Conservation (phyloP, 2,329 filamentous ascomycete genomes). For the Aspergillus brunneoviolaceus region DNA sequence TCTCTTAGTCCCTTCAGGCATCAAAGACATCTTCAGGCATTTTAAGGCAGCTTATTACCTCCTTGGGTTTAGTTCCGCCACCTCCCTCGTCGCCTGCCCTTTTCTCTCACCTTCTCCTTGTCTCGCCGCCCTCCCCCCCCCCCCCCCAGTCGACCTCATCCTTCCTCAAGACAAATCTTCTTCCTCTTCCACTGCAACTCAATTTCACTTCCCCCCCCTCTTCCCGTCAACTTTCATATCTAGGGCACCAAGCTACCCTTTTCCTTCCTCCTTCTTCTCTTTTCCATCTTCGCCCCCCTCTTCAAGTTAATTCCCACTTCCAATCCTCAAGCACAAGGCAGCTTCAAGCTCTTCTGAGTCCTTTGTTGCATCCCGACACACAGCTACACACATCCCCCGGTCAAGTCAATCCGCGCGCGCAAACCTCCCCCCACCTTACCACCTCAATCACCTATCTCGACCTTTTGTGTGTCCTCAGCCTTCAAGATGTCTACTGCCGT, state of each 20-base stretch:
- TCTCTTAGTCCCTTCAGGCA: slow-evolving; percentile 2
- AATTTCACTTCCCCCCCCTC: slow-evolving; percentile 9
- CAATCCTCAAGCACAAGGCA: slow-evolving; percentile 33
- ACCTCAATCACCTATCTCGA: slow-evolving; percentile 33
- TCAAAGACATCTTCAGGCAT: slow-evolving; percentile 7
- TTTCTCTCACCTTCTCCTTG: slow-evolving; percentile 27
- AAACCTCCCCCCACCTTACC: slow-evolving; percentile 14
- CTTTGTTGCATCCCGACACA: slow-evolving; percentile 39
- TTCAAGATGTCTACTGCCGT: slow-evolving; percentile 77
- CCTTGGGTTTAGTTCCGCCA: slow-evolving; percentile 13
- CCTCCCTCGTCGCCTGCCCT: slow-evolving; percentile 19
- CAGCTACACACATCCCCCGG: slow-evolving; percentile 27
- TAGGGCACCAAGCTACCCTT: slow-evolving; percentile 93
- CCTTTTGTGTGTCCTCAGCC: slow-evolving; percentile 44
- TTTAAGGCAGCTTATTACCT: slow-evolving; percentile 12
- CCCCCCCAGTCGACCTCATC: slow-evolving; percentile 22
- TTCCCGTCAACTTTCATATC: slow-evolving; percentile 48
- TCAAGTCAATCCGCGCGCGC: slow-evolving; percentile 27
- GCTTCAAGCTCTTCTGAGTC: slow-evolving; percentile 64
- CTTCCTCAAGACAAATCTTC: slow-evolving; percentile 26
- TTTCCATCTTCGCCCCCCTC: slow-evolving; percentile 26
- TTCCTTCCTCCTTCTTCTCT: slow-evolving; percentile 59
- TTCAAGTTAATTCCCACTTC: slow-evolving; percentile 7
- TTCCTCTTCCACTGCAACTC: slow-evolving; percentile 14
- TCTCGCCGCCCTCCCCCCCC: background rate